Percentiles rank a stretch among this genome's conserved stretches.
These are phyloP conservation scores for Tricholoma sp. DNA, from an alignment of 768 basidiomycete genomes.

Conservation along the genomic window DNA sequence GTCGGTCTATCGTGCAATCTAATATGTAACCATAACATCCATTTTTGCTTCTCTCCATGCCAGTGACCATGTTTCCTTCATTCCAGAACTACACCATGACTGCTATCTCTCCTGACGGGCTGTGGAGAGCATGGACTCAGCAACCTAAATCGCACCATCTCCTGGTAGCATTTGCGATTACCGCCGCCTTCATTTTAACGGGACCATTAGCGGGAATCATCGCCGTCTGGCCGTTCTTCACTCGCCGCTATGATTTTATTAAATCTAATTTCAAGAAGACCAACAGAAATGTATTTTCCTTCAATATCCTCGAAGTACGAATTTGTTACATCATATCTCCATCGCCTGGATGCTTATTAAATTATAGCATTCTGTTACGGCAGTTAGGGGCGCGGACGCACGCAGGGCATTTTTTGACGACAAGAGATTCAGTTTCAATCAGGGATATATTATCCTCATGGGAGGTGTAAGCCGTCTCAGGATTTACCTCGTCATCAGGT, in stretches of 20 bases:
- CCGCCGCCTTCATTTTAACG: neutral
- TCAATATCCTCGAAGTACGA: neutral
- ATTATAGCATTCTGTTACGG: constrained; percentile 18
- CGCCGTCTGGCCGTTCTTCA: constrained; percentile 1
- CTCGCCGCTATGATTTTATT: neutral
- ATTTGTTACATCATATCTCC: neutral
- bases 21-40: too few species aligned
- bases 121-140: neutral
- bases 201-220: neutral
- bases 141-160: neutral
- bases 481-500: too few species aligned
- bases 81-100: neutral
- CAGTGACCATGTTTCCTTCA: neutral
- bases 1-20: too few species aligned
- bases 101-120: neutral
- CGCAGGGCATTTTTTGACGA: constrained; percentile 27
- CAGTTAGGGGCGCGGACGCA: constrained; percentile 24
- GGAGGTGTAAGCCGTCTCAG: constrained; percentile 19
- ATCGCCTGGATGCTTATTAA: neutral
- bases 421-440: constrained; percentile 21
- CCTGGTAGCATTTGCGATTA: neutral
- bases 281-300: neutral
- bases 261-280: neutral
- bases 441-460: constrained; percentile 31
- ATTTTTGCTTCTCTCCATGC: neutral